These are phyloP conservation scores for Stemphylium vesicarium DNA, from an alignment of 2,329 filamentous ascomycete genomes.

Conservation along the genomic window DNA sequence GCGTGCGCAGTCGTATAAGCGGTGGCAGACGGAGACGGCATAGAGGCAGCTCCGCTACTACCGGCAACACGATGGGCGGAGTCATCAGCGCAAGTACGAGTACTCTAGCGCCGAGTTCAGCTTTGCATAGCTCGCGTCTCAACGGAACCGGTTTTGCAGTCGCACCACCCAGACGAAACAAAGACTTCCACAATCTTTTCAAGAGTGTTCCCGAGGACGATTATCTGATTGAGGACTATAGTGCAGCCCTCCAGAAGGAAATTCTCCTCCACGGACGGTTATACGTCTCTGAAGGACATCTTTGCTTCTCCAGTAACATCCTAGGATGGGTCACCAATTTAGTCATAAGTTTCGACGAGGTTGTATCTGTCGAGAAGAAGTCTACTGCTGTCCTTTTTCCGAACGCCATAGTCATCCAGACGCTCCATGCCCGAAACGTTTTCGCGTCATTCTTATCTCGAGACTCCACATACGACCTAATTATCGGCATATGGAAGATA, in stretches of 20 bases:
- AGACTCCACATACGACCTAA: conserved; percentile 94
- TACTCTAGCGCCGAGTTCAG: conserved; percentile 69
- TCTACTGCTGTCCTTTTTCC: conserved; percentile 95
- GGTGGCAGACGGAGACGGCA: conserved; percentile 67
- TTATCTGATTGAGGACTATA: conserved; percentile 98
- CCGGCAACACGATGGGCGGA: conserved; percentile 71
- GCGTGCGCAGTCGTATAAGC: conserved; percentile 61
- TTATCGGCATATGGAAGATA: conserved; percentile 98
- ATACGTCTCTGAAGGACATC: conserved; percentile 95
- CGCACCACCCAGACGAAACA: conserved; percentile 93
- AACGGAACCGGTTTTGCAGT: conserved; percentile 97
- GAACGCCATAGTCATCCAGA: conserved; percentile 96
- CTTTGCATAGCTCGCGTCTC: conserved; percentile 71
- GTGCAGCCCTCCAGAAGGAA: conserved; percentile 92
- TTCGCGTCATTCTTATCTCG: conserved; percentile 95
- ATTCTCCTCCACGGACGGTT: conserved; percentile 92
- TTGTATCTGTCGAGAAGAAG: conserved; percentile 95
- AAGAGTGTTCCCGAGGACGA: conserved; percentile 97
- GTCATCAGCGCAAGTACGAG: conserved; percentile 73
- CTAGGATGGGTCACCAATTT: conserved; percentile 97
- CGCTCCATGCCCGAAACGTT: conserved; percentile 90
- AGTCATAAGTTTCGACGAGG: conserved; percentile 97
- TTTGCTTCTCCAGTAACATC: conserved; percentile 99
- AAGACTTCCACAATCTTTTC: conserved; percentile 92
- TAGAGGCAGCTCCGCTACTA: conserved; percentile 76